A percentile compares a stretch with the other conserved stretches of the same genome.
Evolutionary conservation across 257 asterid genomes (phyloP).

Genomic region (Ehretia macrophylla): DNA sequence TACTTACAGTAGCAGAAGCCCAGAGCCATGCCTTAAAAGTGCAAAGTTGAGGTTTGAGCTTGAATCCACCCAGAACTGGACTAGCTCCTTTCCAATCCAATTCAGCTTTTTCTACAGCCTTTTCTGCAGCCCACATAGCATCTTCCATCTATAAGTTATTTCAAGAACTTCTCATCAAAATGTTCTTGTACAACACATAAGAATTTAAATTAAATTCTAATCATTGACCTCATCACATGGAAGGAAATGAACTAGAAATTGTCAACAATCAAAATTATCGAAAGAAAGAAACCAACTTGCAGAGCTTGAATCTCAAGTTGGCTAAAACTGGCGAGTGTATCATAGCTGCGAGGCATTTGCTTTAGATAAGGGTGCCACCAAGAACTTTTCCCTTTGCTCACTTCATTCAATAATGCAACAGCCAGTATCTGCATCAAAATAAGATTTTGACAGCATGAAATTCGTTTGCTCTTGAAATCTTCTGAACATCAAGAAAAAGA

Average conservation of each 20-base stretch:
- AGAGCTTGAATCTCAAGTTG: constrained; percentile 70
- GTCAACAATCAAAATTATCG: constrained; percentile 6
- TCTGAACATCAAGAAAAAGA: background rate
- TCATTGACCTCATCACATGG: background rate
- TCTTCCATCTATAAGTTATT: constrained; percentile 67
- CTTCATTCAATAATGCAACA: constrained; percentile 72
- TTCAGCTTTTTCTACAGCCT: constrained; percentile 48
- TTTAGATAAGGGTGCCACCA: constrained; percentile 77
- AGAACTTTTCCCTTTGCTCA: constrained; percentile 64
- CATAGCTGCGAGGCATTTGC: constrained; percentile 78
- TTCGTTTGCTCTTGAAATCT: background rate
- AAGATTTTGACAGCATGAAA: constrained; percentile 9
- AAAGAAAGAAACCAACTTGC: constrained; percentile 51
- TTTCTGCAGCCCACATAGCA: constrained; percentile 86
- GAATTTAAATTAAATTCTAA: background rate
- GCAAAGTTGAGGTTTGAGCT: constrained; percentile 53
- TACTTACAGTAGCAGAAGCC: constrained; percentile 85
- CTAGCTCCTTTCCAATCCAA: constrained; percentile 67
- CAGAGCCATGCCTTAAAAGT: constrained; percentile 80
- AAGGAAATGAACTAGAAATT: background rate
- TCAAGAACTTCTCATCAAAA: constrained; percentile 21
- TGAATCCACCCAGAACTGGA: constrained; percentile 45
- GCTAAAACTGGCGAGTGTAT: constrained; percentile 55
- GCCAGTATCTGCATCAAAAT: constrained; percentile 53
- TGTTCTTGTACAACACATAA: constrained; percentile 17